A percentile compares a stretch with the other conserved stretches of the same genome.
These are phyloP conservation scores for Cardiospermum halicacabum DNA, from an alignment of 345 rosid genomes.

Conservation along the genomic window DNA sequence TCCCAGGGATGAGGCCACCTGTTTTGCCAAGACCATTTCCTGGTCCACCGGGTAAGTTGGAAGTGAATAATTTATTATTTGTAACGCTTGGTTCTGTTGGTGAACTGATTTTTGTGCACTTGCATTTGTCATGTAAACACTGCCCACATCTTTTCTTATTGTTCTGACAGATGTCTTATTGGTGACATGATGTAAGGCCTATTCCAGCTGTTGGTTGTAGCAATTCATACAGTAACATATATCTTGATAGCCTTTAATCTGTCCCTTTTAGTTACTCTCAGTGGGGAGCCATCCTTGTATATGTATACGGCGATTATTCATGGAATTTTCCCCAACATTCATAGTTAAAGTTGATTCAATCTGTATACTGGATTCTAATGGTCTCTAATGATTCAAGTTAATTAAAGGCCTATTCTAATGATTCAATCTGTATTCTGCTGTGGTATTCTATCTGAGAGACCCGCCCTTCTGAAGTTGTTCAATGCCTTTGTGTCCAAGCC, in stretches of 20 bases:
- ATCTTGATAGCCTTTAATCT: neutral
- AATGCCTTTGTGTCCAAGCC: neutral
- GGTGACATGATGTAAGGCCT: slow-evolving; percentile 10
- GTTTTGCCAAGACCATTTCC: slow-evolving; percentile 70
- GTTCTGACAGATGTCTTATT: slow-evolving; percentile 17
- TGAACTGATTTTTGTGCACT: neutral
- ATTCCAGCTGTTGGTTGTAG: slow-evolving; percentile 7
- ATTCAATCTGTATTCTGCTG: no score
- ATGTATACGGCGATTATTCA: no score
- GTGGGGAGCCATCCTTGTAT: neutral
- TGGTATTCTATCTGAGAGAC: neutral
- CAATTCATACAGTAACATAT: neutral
- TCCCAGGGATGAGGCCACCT: slow-evolving; percentile 82
- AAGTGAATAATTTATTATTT: neutral
- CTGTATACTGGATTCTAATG: neutral
- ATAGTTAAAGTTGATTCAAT: neutral
- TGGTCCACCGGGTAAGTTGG: slow-evolving; percentile 48
- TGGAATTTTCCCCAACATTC: neutral
- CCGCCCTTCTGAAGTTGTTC: neutral
- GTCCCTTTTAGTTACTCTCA: neutral
- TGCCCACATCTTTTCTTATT: slow-evolving; percentile 14
- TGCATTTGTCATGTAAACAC: slow-evolving; percentile 1
- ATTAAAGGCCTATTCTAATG: no score
- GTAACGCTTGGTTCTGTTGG: neutral
- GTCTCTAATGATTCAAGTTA: no score